Conservation (phyloP, 352 stramenopile species). For the Globisporangium radiosum region DNA sequence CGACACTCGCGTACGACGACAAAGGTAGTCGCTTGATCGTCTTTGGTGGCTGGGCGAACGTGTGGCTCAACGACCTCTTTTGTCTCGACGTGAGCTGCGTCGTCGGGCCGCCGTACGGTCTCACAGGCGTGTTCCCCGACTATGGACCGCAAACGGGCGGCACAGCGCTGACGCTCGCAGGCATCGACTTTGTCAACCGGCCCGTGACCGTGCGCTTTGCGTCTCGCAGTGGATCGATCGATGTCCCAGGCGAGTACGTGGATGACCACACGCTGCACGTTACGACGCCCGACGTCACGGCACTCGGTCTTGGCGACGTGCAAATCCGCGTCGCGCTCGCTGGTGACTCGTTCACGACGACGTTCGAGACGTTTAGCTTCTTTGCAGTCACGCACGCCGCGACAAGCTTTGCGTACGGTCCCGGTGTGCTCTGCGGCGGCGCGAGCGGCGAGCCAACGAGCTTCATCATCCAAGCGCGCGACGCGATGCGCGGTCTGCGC, state of each 20-base stretch:
- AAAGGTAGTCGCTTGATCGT: constrained; percentile 88
- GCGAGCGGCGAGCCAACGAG: constrained; percentile 63
- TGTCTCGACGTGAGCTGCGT: constrained; percentile 91
- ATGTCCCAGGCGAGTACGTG: constrained; percentile 85
- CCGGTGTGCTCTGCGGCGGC: constrained; percentile 85
- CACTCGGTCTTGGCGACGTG: constrained; percentile 78
- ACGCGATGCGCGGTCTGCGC: constrained; percentile 72
- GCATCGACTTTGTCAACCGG: constrained; percentile 90
- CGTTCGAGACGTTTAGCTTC: constrained; percentile 89
- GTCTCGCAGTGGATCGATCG: constrained; percentile 86
- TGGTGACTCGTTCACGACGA: constrained; percentile 93
- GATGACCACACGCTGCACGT: constrained; percentile 88
- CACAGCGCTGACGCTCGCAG: constrained; percentile 80
- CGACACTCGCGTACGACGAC: constrained; percentile 92
- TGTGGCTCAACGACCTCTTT: constrained; percentile 91
- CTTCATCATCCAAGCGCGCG: constrained; percentile 83
- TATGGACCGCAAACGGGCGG: constrained; percentile 92
- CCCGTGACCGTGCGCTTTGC: constrained; percentile 86
- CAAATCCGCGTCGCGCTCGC: constrained; percentile 90
- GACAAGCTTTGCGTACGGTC: constrained; percentile 91
- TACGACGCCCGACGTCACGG: constrained; percentile 87
- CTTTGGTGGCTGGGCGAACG: constrained; percentile 95
- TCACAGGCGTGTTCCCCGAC: constrained; percentile 84
- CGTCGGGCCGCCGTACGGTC: constrained; percentile 94
- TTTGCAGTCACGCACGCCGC: constrained; percentile 89